Evolutionary conservation across 2,329 filamentous ascomycete species (phyloP).

Genomic region (Colletotrichum lentis): DNA sequence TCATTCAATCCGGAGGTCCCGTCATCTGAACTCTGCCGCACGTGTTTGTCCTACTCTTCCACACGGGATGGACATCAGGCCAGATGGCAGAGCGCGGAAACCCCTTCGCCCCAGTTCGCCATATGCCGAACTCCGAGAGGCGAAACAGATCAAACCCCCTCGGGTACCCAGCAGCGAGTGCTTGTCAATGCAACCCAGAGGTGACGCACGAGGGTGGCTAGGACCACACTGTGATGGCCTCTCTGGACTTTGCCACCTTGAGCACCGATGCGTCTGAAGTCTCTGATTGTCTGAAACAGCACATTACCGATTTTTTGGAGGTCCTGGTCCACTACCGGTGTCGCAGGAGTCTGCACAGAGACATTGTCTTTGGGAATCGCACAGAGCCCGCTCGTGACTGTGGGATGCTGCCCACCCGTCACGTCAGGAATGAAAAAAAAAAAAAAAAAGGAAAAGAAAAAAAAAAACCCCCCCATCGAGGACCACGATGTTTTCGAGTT

Average conservation of each 20-base stretch:
- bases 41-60: not conserved
- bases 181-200: slow-evolving; percentile 13
- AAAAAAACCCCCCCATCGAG: no score
- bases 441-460: not conserved
- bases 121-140: slow-evolving; percentile 20
- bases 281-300: slow-evolving; percentile 33
- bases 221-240: slow-evolving; percentile 16
- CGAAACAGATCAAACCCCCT: slow-evolving; percentile 16
- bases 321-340: slow-evolving; percentile 2
- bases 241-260: not conserved
- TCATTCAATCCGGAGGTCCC: not conserved
- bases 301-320: slow-evolving; percentile 27
- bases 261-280: slow-evolving; percentile 35
- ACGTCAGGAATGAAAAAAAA: no score
- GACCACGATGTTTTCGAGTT: not conserved
- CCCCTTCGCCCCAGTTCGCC: no score
- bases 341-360: slow-evolving; percentile 4
- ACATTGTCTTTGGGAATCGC: not conserved
- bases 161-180: not conserved
- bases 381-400: not conserved
- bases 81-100: no score
- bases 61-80: not conserved
- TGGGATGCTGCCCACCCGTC: not conserved
- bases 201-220: slow-evolving; percentile 19
- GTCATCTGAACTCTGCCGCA: not conserved